phyloP scores from a whole-genome alignment of 2,329 filamentous ascomycete genomes.

The Hypoxylon sp. region DNA sequence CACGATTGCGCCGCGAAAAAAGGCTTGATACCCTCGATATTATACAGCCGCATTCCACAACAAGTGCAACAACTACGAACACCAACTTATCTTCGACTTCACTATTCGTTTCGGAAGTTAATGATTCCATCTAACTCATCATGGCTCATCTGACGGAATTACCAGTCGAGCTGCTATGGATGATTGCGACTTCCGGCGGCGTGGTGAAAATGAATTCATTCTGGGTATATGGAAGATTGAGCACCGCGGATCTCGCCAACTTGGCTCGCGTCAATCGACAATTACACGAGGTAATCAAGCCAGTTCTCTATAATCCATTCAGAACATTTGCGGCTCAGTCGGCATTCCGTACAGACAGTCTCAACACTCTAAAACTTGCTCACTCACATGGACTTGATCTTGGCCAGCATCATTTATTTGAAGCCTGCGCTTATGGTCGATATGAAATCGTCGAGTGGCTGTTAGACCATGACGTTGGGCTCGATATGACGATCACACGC shows the following conservation, averaged over 20 bases:
- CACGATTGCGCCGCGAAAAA: too few species aligned
- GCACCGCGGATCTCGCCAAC: conserved; percentile 4
- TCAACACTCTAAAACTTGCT: background rate
- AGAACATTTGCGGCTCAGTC: background rate
- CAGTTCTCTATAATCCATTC: conserved; percentile 4
- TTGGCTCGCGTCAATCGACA: conserved; percentile 6
- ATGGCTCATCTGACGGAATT: conserved; percentile 5
- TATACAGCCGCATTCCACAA: too few species aligned
- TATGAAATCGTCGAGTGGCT: background rate
- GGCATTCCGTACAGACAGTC: background rate
- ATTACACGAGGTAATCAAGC: background rate
- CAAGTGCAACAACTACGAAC: too few species aligned
- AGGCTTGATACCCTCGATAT: too few species aligned
- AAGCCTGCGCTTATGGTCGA: background rate
- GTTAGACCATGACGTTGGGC: background rate
- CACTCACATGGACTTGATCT: background rate
- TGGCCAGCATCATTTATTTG: background rate
- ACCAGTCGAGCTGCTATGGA: background rate
- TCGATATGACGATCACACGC: background rate
- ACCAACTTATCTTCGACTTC: too few species aligned
- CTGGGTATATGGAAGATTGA: background rate
- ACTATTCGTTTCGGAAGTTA: background rate
- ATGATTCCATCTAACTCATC: background rate
- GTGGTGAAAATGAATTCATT: too few species aligned
- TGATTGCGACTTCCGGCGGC: background rate